phyloP scores from a whole-genome alignment of 2,329 filamentous ascomycete species.

The Talaromyces sp. region DNA sequence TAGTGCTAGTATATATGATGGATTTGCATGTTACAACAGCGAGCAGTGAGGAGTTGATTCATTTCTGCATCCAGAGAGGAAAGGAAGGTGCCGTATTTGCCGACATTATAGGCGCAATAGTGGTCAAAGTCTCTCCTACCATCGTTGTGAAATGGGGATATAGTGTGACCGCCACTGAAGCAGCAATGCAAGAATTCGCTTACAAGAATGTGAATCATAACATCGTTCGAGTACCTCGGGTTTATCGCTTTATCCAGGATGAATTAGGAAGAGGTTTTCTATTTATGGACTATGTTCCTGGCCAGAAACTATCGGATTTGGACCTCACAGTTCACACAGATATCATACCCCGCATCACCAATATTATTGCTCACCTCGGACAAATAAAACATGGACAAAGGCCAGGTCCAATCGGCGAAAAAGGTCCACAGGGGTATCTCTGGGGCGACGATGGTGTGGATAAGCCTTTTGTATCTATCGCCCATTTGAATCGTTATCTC shows the following conservation, averaged over 20 bases:
- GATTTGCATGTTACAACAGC: conserved; percentile 14
- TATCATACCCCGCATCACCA: conserved; percentile 22
- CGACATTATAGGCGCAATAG: conserved; percentile 8
- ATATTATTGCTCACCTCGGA: conserved; percentile 23
- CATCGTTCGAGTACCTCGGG: conserved; percentile 25
- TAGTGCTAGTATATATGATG: background rate
- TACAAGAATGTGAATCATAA: conserved; percentile 22
- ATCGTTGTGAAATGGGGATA: conserved; percentile 26
- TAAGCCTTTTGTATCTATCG: conserved; percentile 17
- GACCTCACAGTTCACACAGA: conserved; percentile 19
- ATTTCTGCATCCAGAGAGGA: conserved; percentile 11
- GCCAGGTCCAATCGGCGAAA: conserved; percentile 26
- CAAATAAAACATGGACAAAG: conserved; percentile 19
- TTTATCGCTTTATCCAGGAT: conserved; percentile 26
- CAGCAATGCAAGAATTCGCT: conserved; percentile 25
- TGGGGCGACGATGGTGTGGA: conserved; percentile 27
- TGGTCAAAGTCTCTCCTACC: conserved; percentile 21
- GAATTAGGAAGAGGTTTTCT: conserved; percentile 24
- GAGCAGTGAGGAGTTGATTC: background rate
- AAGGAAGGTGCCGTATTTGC: conserved; percentile 11
- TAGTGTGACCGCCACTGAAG: conserved; percentile 23
- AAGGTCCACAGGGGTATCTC: conserved; percentile 23
- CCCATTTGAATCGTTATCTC: conserved; percentile 11
- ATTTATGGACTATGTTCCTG: conserved; percentile 29
- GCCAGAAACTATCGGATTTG: conserved; percentile 22